These are phyloP conservation scores for Rhizopus sp. DNA, from an alignment of 371 early-diverging fungal species.

Conservation along the genomic window DNA sequence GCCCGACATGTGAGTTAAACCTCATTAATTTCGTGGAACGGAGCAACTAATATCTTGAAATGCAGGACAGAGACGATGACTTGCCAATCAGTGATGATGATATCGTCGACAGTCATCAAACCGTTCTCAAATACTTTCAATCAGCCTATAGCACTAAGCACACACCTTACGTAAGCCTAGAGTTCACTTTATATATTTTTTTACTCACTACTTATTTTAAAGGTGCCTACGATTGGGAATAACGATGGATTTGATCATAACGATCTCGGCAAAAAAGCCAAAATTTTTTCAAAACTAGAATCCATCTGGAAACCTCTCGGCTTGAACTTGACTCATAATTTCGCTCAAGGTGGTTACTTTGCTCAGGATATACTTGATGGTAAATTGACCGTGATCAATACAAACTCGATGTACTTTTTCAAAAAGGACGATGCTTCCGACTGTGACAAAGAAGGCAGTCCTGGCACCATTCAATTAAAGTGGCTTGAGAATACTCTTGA, in stretches of 20 bases:
- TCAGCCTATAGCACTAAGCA: constrained; percentile 29
- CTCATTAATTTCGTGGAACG: constrained; percentile 9
- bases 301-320: constrained; percentile 30
- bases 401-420: constrained; percentile 38
- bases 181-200: neutral
- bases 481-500: constrained; percentile 35
- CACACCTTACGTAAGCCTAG: constrained; percentile 29
- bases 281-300: constrained; percentile 25
- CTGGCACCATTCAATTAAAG: constrained; percentile 30
- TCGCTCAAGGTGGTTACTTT: constrained; percentile 30
- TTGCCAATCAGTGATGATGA: constrained; percentile 26
- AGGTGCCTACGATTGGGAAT: constrained; percentile 54
- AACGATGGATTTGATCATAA: constrained; percentile 43
- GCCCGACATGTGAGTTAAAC: constrained; percentile 43
- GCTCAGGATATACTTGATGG: constrained; percentile 23
- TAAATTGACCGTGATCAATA: constrained; percentile 23
- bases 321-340: constrained; percentile 24
- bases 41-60: neutral
- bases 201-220: neutral
- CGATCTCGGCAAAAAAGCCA: constrained; percentile 23
- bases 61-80: constrained; percentile 42
- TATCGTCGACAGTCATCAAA: constrained; percentile 30
- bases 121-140: constrained; percentile 30
- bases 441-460: constrained; percentile 23
- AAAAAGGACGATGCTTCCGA: constrained; percentile 23